Base-by-base conservation (phyloP, 2,329 filamentous ascomycete genomes). In the Piedraia hortae region DNA sequence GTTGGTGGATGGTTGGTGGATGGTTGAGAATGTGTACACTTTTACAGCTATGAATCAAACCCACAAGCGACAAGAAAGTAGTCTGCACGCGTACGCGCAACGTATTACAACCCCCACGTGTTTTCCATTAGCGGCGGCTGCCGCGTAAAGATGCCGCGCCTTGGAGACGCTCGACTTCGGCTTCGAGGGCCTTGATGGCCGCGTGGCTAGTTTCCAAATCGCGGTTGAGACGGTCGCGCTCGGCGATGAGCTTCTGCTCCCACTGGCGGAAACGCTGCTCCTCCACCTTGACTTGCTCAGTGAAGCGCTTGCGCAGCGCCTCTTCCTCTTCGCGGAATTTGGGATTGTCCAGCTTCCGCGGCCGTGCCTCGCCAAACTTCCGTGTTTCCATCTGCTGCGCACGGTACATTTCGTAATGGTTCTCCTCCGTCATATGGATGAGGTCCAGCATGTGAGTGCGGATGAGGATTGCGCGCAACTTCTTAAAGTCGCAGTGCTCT, bases 281-380 rank as follows among this genome's bases (percentile, higher is more conserved):
- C 59, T 97, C 88, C 43, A 97, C 74, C 74, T 97, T 97, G 59
- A 97, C 85, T 52, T 97, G 85, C 58, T 97, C 85, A 37, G 85
- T 97, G 56, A 97, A 97, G 38, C 88, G 68, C 68, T 97, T 97
- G 54, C 85, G 70, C 34, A 97, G 67, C 30, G 75, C 74, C 61
- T 97, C 85, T 47, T 97, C 85, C 53, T 97, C 85, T 50, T 97
- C 85, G 66, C 97, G 97, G 65, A 93, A 97, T 61, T 97, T 97
- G 54, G 85, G 85, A 61, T 97, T 97, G 57, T 97, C 85, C 39
- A 97, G 61, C 65, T 97, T 97, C 52, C 82, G 64, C 37, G 85
- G 85, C 35, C 82, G 69, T 28, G 80, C 82, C 57, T 97, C 88
- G 51, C 85, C 85, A 39, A 97, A 93, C 56, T 97, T 97, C 54